Evolutionary conservation across 306 rosid species (phyloP), one percentile per base, ranked within the genome.

Genomic region (Fragaria iinumae): DNA sequence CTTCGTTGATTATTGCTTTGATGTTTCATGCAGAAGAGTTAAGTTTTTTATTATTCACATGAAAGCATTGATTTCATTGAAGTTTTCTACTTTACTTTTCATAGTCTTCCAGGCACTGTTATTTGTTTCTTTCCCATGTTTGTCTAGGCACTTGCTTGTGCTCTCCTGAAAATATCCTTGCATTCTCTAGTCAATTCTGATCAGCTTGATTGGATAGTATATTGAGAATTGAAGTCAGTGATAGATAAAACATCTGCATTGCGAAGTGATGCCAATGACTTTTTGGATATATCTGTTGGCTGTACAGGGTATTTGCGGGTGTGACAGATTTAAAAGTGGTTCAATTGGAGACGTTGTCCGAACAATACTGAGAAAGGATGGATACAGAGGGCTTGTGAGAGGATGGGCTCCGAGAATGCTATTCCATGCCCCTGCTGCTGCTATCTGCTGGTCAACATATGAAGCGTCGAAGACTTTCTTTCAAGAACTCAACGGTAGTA

Each of bases 331-430:
- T 84, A 82, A 86, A 85, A 96, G 81, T 25, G 90, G 93, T 62
- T 96, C 99, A 10, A 96, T 93, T 45, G 44, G 85, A 44, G 96
- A 90, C 25, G 97, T 96, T n/a, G 8, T 91, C 43, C 82, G 48
- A 77, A 88, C 96, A 53, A 93, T 92, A 80, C 48, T 92, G 73
- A 83, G 80, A 78, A 92, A 96, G 83, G 98, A 96, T 56, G 99
- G 99, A 71, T 85, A 84, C 72, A 86, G 76, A 85, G 99, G 99
- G 71, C 91, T 96, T 57, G 80, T 92, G 83, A 83, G 99, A 80
- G 99, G 99, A 53, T 96, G 99, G 99, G 82, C 83, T 80, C 99
- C 99, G 27, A 88, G 98, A 87, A 91, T 88, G 96, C 97, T 96
- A 60, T 96, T 96, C 77, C 99, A 96, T 74, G 93, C 99, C 77